Conservation (phyloP, 257 asterid species). For the Nicotiana noctiflora region DNA sequence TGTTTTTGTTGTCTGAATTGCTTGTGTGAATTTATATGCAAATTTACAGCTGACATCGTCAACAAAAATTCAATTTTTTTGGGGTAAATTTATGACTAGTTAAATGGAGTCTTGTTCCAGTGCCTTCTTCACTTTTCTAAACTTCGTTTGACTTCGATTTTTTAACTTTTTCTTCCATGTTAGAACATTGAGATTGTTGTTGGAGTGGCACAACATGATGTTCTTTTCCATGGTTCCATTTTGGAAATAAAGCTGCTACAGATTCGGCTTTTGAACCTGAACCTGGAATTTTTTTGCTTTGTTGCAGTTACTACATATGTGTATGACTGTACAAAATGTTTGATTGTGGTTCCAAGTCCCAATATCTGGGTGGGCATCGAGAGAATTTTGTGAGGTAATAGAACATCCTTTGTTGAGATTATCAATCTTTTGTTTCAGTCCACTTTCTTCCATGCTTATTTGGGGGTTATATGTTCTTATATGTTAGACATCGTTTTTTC, state of each 20-base stretch:
- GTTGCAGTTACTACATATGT: conserved; percentile 23
- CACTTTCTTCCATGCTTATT: neutral
- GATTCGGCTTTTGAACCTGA: neutral
- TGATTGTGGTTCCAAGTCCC: conserved; percentile 43
- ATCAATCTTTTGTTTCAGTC: neutral
- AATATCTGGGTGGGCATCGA: conserved; percentile 61
- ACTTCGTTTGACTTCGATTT: no score
- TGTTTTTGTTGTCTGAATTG: neutral
- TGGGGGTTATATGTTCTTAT: neutral
- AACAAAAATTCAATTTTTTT: neutral
- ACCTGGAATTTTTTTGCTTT: neutral
- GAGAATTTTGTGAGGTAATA: conserved; percentile 65
- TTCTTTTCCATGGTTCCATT: no score
- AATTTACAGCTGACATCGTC: neutral
- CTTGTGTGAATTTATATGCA: neutral
- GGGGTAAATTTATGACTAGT: neutral
- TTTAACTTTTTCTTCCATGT: no score
- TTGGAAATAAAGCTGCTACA: neutral
- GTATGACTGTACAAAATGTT: conserved; percentile 35
- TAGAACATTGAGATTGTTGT: no score
- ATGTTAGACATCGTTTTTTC: neutral
- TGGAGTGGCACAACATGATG: no score
- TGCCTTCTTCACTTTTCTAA: no score
- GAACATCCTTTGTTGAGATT: neutral
- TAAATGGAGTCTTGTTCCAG: no score